Evolutionary conservation across 2,329 filamentous ascomycete genomes (phyloP).

Genomic region (Aspergillus transmontanensis): DNA sequence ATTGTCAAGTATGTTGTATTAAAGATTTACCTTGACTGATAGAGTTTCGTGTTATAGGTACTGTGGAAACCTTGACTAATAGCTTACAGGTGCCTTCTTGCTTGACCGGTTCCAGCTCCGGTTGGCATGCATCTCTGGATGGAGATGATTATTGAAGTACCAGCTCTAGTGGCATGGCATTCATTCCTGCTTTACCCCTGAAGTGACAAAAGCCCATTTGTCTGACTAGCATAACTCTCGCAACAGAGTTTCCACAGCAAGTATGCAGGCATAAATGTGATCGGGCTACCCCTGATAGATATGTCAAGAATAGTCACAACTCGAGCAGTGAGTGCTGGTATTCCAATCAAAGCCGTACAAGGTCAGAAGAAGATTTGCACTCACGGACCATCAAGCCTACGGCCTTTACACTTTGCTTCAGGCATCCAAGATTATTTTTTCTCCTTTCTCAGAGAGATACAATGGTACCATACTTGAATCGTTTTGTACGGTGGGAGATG

Average conservation of each 20-base stretch:
- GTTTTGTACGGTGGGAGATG: too few species aligned
- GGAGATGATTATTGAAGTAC: not conserved
- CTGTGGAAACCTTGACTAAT: not conserved
- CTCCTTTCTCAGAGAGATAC: too few species aligned
- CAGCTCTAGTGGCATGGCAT: not conserved
- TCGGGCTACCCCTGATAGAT: too few species aligned
- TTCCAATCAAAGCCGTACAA: too few species aligned
- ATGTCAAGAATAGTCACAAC: too few species aligned
- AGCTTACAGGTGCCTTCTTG: not conserved
- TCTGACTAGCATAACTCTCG: not conserved
- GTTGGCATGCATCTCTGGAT: not conserved
- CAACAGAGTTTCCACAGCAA: too few species aligned
- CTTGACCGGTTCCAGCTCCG: not conserved
- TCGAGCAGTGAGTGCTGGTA: too few species aligned
- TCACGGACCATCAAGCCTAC: not conserved
- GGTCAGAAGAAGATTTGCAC: too few species aligned
- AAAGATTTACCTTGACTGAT: not conserved
- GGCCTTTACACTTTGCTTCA: not conserved
- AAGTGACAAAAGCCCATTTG: not conserved
- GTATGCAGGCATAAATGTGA: too few species aligned
- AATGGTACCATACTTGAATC: too few species aligned
- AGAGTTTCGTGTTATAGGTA: not conserved
- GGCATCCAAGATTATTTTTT: too few species aligned
- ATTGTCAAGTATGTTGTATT: not conserved
- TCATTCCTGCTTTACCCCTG: not conserved